Evolutionary conservation across 495 filamentous ascomycete species (phyloP).

Genomic region (Baudoinia panamericana): DNA sequence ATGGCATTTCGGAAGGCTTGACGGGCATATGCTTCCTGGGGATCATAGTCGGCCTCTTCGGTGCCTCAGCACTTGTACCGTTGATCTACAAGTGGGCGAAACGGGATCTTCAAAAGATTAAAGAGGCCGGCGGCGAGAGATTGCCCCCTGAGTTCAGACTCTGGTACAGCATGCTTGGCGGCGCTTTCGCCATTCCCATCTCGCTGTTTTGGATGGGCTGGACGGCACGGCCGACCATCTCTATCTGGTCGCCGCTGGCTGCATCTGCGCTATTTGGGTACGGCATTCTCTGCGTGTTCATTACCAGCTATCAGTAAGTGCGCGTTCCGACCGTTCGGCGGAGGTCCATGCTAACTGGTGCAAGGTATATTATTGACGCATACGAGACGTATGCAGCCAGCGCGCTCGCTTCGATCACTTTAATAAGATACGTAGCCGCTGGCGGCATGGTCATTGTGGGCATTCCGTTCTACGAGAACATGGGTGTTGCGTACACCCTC

Average conservation of each 20-base stretch:
- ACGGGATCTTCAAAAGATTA: slow-evolving; percentile 30
- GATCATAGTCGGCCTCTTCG: slow-evolving; percentile 42
- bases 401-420: slow-evolving; percentile 22
- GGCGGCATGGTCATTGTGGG: slow-evolving; percentile 34
- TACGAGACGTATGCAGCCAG: slow-evolving; percentile 26
- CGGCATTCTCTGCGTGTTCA: slow-evolving; percentile 30
- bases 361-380: slow-evolving; percentile 27
- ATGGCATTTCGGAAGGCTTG: slow-evolving; percentile 40
- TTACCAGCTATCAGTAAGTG: slow-evolving; percentile 26
- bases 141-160: slow-evolving; percentile 45
- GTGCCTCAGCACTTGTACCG: slow-evolving; percentile 37
- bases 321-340: too few relatives aligned
- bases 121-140: slow-evolving; percentile 26
- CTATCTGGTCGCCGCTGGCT: slow-evolving; percentile 40
- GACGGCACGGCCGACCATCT: slow-evolving; percentile 29
- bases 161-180: slow-evolving; percentile 39
- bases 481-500: slow-evolving; percentile 44
- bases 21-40: slow-evolving; percentile 47
- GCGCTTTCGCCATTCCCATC: slow-evolving; percentile 38
- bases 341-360: too few relatives aligned
- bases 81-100: slow-evolving; percentile 43
- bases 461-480: slow-evolving; percentile 39
- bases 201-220: slow-evolving; percentile 47
- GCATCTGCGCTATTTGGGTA: slow-evolving; percentile 41
- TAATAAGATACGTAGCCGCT: slow-evolving; percentile 26